phyloP scores from a whole-genome alignment of 2,329 filamentous ascomycete genomes.

The Aaosphaeria pasadenensis region DNA sequence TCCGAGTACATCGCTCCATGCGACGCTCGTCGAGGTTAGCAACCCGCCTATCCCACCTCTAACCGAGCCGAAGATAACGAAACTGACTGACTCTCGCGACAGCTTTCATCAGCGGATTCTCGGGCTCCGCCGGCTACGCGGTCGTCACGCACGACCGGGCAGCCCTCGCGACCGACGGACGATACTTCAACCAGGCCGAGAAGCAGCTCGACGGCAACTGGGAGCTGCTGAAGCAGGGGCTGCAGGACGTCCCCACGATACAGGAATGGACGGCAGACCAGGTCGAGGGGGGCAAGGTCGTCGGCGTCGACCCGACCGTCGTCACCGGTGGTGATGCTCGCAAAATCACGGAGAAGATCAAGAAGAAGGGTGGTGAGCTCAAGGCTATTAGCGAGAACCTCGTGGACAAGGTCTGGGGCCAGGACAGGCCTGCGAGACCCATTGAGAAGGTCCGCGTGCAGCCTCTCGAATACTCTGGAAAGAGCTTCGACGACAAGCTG shows the following conservation, averaged over 20 bases:
- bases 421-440: constrained; percentile 69
- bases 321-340: constrained; percentile 71
- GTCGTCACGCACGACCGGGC: constrained; percentile 84
- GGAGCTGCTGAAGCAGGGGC: constrained; percentile 85
- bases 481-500: constrained; percentile 78
- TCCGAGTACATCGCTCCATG: constrained; percentile 98
- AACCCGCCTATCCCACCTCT: constrained; percentile 4
- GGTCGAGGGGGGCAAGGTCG: constrained; percentile 78
- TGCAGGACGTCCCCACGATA: constrained; percentile 94
- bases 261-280: constrained; percentile 92
- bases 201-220: constrained; percentile 91
- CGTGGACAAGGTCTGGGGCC: constrained; percentile 86
- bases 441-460: constrained; percentile 73
- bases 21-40: constrained; percentile 74
- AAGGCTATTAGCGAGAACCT: constrained; percentile 77
- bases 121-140: constrained; percentile 89
- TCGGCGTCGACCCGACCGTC: constrained; percentile 86
- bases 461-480: constrained; percentile 72
- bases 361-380: constrained; percentile 79
- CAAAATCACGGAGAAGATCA: constrained; percentile 81
- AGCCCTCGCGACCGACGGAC: constrained; percentile 87
- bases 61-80: not conserved
- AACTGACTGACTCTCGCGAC: constrained; percentile 1
- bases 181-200: constrained; percentile 95
- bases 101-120: constrained; percentile 90